Evolutionary conservation across 257 asterid genomes (phyloP), one percentile per base, ranked within the genome.

Genomic region (Plantago major): DNA sequence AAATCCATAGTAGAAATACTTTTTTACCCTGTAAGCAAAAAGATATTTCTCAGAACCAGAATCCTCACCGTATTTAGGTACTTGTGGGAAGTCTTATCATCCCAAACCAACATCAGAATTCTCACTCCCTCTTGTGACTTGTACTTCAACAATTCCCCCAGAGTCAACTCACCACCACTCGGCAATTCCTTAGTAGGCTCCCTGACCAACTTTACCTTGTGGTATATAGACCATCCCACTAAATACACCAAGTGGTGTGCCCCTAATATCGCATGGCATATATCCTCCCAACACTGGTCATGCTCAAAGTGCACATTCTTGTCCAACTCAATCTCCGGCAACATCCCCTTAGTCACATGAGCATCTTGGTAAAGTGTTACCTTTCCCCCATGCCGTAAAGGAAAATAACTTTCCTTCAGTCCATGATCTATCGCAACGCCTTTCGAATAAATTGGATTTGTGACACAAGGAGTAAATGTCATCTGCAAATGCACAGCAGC

Each of bases 61-160:
- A 59, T 5, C 18, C 30, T 22, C 37, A 79, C 89, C 44, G 86
- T 82, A 14, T 82, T 79, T 46, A 79, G 74, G 44, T 77, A 68
- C 72, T 73, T 80, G 75, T 80, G 82, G 5, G 89, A 83, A 42
- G 90, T 83, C 66, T 78, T 78, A 30, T 83, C 90, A 56, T 83
- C 90, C 90, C 90, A 83, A 45, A 83, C 82, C 58, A 83, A n/a
- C 50, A 83, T 42, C 7, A 77, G 51, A 15, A 83, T 84, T 58
- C 89, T 63, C 11, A 83, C 89, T 42, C 89, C 89, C 77, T 83
- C 89, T 30, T 83, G 81, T 1, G 89, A 80, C 46, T 83, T 83
- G 45, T 68, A 78, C 69, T 78, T 83, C 54, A 83, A 68, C 68
- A 83, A 49, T 11, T 83, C 89, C 6, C 89, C 89, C 61, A 83